Percentiles rank a stretch among this genome's conserved stretches.
These are phyloP conservation scores for Niebla homalea DNA, from an alignment of 495 filamentous ascomycete genomes.

Conservation along the genomic window DNA sequence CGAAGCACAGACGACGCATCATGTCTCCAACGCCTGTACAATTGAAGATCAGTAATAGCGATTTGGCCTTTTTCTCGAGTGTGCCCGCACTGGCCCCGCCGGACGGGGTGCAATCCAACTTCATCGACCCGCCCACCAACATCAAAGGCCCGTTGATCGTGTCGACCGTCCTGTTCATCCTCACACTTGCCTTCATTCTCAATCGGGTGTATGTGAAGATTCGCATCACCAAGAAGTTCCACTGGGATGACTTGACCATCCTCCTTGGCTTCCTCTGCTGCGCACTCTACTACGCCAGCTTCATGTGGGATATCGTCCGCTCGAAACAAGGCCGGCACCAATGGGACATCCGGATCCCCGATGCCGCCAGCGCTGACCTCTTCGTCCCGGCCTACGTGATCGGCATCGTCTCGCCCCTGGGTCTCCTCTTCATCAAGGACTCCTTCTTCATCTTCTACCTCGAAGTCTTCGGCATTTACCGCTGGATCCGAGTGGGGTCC, in stretches of 20 bases:
- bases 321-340: not conserved
- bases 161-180: not conserved
- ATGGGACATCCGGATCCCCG: constrained; percentile 1
- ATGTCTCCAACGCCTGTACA: not conserved
- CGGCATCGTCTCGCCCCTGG: not conserved
- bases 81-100: not conserved
- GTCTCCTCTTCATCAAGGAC: constrained; percentile 5
- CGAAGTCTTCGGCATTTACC: constrained; percentile 7
- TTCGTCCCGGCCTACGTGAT: not conserved
- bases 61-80: not conserved
- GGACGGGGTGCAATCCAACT: not conserved
- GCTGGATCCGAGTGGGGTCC: constrained; percentile 9
- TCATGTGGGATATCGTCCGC: not conserved
- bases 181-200: not conserved
- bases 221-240: not conserved
- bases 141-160: not conserved
- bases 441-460: constrained; percentile 14
- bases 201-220: constrained; percentile 5
- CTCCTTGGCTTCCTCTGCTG: not conserved
- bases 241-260: constrained; percentile 5
- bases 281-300: not conserved
- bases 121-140: not conserved
- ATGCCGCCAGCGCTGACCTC: not conserved
- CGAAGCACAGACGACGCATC: not conserved
- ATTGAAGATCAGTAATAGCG: not conserved